Base-by-base conservation (phyloP, 345 rosid species). In the Xanthoceras sorbifolium region DNA sequence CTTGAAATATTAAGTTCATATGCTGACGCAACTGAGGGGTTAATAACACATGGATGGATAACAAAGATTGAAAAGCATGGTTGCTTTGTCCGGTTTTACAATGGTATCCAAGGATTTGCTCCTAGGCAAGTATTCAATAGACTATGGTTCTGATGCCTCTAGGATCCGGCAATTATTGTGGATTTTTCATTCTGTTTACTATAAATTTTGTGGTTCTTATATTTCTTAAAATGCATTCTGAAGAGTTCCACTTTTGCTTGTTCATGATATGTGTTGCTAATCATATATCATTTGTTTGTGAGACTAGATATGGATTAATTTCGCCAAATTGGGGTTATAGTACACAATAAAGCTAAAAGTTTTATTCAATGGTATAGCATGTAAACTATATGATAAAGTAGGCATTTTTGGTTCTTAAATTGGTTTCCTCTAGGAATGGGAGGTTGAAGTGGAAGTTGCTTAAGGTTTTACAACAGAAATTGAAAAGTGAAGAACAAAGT, bases 91-190 rank as follows among this genome's bases (percentile, higher is more conserved):
- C 93, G 93, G 72, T 96, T 96, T 75, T 96, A 93, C 82, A 96
- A 90, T 87, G 98, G 98, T 78, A 98, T 96, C 83, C 99, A 93
- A 78, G 99, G 98, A 80, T 92, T 96, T 86, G 92, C 88, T 81
- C 88, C 97, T 76, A 87, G 99, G 99, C 79, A 64, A 77, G 87
- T 86, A 48, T 60, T 77, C 28, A 22, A 77, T 34, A 69, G 34
- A 61, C 50, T 22, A 18, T 26, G 46, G 26, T 68, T 60, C 23
- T n/a, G 12, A 7, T 63, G 67, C 10, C 32, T 78, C 20, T n/a
- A 29, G 25, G 26, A 32, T 46, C 22, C 8, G 17, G 36, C 60
- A 9, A 62, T 31, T 25, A 23, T 7, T 42, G 7, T 36, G 17
- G 15, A 31, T 5, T 15, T 48, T 64, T 64, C n/a, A 34, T 64